Conservation (phyloP, 345 rosid species). For the Clarkia xantiana region DNA sequence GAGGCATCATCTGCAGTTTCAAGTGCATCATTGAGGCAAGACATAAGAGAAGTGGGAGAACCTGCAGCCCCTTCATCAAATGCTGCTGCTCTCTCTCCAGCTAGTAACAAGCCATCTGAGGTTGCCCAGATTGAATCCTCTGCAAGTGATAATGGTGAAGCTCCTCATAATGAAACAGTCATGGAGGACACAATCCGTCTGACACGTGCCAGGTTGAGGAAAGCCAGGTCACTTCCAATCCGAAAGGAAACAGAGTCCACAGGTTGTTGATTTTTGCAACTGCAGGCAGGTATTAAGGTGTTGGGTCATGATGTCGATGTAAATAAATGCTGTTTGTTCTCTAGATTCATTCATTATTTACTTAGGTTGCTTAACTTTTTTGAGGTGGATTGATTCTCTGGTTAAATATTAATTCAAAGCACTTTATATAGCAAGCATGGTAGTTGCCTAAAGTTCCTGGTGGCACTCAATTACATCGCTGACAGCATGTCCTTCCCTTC, state of each 20-base stretch:
- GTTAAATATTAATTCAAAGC: too few species aligned
- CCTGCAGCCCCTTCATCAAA: slow-evolving; percentile 29
- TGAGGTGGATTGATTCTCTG: too few species aligned
- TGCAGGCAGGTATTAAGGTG: too few species aligned
- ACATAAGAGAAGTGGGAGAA: slow-evolving; percentile 23
- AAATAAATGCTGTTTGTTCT: too few species aligned
- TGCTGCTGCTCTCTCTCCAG: slow-evolving; percentile 17
- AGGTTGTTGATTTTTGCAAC: not conserved
- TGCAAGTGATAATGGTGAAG: slow-evolving; percentile 17
- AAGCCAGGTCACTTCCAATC: slow-evolving; percentile 26
- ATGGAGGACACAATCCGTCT: slow-evolving; percentile 29
- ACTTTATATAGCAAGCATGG: not conserved
- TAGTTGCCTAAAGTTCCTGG: slow-evolving; percentile 5
- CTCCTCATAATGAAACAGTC: slow-evolving; percentile 33
- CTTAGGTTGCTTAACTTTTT: too few species aligned
- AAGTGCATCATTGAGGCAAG: slow-evolving; percentile 55
- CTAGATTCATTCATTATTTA: too few species aligned
- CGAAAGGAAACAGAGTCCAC: slow-evolving; percentile 14
- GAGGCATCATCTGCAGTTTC: slow-evolving; percentile 50
- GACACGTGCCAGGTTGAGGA: slow-evolving; percentile 33
- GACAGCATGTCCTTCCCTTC: slow-evolving; percentile 5
- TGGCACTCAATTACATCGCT: slow-evolving; percentile 2
- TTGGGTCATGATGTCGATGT: too few species aligned
- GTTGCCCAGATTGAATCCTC: slow-evolving; percentile 34
- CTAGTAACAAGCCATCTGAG: slow-evolving; percentile 21